A percentile compares a stretch with the other conserved stretches of the same genome.
These are phyloP conservation scores for Boechera divaricarpa DNA, from an alignment of 345 rosid genomes.

Conservation along the genomic window DNA sequence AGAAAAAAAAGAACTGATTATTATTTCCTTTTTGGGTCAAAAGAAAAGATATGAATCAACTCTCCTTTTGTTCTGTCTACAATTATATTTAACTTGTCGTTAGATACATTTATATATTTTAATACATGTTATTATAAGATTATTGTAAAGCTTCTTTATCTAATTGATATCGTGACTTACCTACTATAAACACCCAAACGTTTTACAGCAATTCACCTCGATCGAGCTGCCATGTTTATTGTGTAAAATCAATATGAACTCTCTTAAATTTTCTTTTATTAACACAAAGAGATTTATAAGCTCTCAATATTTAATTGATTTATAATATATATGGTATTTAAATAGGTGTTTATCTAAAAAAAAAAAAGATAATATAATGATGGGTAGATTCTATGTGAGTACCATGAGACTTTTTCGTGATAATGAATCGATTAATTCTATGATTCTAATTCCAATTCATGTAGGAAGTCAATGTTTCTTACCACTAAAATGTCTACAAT, in stretches of 20 bases:
- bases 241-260: not conserved
- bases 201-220: not conserved
- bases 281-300: not conserved
- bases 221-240: not conserved
- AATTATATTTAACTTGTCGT: not conserved
- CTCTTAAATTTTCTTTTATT: too few relatives aligned
- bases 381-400: too few relatives aligned
- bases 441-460: too few relatives aligned
- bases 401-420: too few relatives aligned
- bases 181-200: not conserved
- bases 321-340: not conserved
- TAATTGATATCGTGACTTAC: not conserved
- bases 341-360: not conserved
- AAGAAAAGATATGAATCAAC: conserved; percentile 7
- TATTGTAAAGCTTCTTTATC: conserved; percentile 9
- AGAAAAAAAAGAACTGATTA: conserved; percentile 2
- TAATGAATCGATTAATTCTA: too few relatives aligned
- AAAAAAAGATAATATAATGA: not conserved
- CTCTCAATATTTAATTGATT: not conserved
- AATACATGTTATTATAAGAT: not conserved
- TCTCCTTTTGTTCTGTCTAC: not conserved
- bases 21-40: conserved; percentile 8
- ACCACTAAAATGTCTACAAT: too few relatives aligned
- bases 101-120: not conserved
- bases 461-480: too few relatives aligned